Base-by-base conservation (phyloP, 2,329 filamentous ascomycete species). In the Arthrobotrys conoides region DNA sequence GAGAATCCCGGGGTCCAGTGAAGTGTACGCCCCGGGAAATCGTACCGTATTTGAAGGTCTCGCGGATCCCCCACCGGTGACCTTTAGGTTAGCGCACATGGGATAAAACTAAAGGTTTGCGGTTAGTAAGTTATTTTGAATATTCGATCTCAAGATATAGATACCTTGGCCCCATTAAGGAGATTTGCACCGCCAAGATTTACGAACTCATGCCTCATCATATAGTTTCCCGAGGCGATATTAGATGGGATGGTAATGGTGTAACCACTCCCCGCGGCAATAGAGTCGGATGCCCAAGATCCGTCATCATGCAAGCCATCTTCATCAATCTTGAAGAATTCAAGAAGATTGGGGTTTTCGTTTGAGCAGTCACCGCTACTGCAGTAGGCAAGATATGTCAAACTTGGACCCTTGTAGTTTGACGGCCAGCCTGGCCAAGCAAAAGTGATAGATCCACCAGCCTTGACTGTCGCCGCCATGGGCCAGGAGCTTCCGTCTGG, bases 321-420 rank as follows among this genome's bases (percentile, higher is more conserved):
- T n/a, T 76, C 44, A 14, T 69, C 71, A 30, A 76, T 76, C 22
- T 76, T 76, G 14, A 76, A 76, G 41, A 76, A 76, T 20, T 69
- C 46, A 16, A 76, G 65, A 10, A 59, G 16, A 9, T 55, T 70
- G 20, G 71, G 71, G 55, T 67, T 65, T 16, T 44, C 14, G 51
- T 48, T 46, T 3, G 59, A 20, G 20, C 71, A 76, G 22, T 76
- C 66, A 12, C 65, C 55, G 16, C 18, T 64, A 41, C 33, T 24
- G 20, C 71, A 76, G 41, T 33, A 70, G 10, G 65, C 71, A n/a
- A 76, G 57, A 22, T 76, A 76, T 24, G 71, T 70, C 71, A 76
- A 38, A 14, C 49, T 70, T 5, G 71, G 71, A 5, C 71, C 71
- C 30, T 70, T 70, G 38, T 70, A 70, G 48, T 38, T 36, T 20